phyloP scores from a whole-genome alignment of 108 stramenopile genomes.

The Cyclotella distinguenda region DNA sequence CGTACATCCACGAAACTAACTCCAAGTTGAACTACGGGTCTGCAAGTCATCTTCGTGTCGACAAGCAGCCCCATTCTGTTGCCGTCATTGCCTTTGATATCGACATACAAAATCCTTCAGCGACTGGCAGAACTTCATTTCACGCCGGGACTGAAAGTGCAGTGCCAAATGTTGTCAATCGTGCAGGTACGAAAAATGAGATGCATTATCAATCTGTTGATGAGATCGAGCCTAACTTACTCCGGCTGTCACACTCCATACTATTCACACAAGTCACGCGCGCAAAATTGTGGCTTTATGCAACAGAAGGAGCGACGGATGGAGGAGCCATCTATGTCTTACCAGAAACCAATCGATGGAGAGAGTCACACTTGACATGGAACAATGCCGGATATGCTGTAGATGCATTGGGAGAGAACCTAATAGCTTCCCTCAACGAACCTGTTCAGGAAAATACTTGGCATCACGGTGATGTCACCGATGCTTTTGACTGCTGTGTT shows the following conservation, averaged over 20 bases:
- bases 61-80: neutral
- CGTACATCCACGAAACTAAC: neutral
- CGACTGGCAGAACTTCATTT: too few species aligned
- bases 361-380: conserved; percentile 4
- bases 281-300: neutral
- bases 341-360: neutral
- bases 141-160: too few species aligned
- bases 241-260: neutral
- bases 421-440: neutral
- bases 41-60: neutral
- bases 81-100: conserved; percentile 11
- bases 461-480: neutral
- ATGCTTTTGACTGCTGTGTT: conserved; percentile 9
- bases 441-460: neutral
- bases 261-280: neutral
- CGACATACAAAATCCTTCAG: too few species aligned
- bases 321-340: neutral
- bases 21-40: conserved; percentile 1
- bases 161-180: too few species aligned
- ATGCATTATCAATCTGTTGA: neutral
- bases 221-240: neutral
- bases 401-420: neutral
- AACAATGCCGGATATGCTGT: conserved; percentile 6
- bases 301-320: neutral
- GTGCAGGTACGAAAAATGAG: neutral